Evolutionary conservation across 352 stramenopile species (phyloP).

Genomic region (Peronospora farinosa): DNA sequence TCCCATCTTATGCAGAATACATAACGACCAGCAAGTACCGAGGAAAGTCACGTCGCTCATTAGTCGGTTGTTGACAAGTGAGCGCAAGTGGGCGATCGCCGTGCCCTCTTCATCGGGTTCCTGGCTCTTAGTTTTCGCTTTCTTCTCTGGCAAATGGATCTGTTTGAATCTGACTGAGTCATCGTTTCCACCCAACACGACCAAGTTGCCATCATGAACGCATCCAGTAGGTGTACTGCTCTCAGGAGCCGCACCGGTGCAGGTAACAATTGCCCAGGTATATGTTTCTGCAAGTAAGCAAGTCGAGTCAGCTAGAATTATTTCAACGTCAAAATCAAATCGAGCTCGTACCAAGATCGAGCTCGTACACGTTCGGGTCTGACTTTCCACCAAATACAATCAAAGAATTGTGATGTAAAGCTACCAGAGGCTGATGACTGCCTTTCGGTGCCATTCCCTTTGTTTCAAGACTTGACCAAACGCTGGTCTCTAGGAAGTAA

Average conservation of each 20-base stretch:
- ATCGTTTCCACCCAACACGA: slow-evolving; percentile 93
- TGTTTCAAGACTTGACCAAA: slow-evolving; percentile 88
- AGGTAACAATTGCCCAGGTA: slow-evolving; percentile 55
- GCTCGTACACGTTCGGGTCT: slow-evolving; percentile 92
- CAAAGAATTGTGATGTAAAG: slow-evolving; percentile 89
- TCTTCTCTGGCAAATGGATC: slow-evolving; percentile 77
- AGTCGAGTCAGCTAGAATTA: neutral
- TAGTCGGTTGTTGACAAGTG: slow-evolving; percentile 74
- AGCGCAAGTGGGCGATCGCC: slow-evolving; percentile 61
- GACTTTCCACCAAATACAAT: slow-evolving; percentile 92
- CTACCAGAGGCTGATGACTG: slow-evolving; percentile 91
- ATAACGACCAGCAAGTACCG: slow-evolving; percentile 26
- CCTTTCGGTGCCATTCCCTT: slow-evolving; percentile 88
- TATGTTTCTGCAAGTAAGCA: slow-evolving; percentile 43
- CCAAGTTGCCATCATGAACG: slow-evolving; percentile 87
- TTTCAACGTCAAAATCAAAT: neutral
- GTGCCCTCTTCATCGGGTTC: slow-evolving; percentile 37
- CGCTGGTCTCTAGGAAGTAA: slow-evolving; percentile 38
- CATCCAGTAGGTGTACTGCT: slow-evolving; percentile 90
- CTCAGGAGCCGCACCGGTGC: slow-evolving; percentile 59
- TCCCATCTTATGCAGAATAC: neutral
- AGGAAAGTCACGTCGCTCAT: slow-evolving; percentile 85
- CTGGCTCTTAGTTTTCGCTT: slow-evolving; percentile 50
- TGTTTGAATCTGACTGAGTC: slow-evolving; percentile 89
- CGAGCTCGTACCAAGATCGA: slow-evolving; percentile 63